Conservation (phyloP, 2,329 filamentous ascomycete genomes). For the Apiospora kogelbergensis region DNA sequence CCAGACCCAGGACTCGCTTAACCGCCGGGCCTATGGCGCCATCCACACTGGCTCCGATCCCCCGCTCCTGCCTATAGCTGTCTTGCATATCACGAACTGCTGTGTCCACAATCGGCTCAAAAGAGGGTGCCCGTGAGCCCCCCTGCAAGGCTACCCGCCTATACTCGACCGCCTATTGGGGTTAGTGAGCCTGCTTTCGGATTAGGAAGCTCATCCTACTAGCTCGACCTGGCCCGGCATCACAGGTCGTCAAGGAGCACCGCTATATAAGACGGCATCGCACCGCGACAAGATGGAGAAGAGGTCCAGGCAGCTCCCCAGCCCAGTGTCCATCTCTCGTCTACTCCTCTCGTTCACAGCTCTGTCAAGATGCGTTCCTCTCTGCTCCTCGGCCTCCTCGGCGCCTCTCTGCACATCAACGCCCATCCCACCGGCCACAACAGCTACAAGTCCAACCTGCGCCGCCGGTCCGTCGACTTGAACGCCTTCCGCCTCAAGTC, state of each 20-base stretch:
- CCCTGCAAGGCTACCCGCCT: slow-evolving; percentile 6
- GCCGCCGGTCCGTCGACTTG: slow-evolving; percentile 33
- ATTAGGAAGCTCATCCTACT: slow-evolving; percentile 28
- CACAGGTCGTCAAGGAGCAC: slow-evolving; percentile 16
- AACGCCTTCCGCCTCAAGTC: slow-evolving; percentile 32
- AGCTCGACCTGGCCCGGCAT: neutral
- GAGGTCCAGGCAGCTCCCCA: slow-evolving; percentile 8
- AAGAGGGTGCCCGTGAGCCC: slow-evolving; percentile 2
- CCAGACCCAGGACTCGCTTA: neutral
- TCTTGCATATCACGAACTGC: neutral
- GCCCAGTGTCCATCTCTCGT: slow-evolving; percentile 14
- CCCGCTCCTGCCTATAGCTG: neutral
- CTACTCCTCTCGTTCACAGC: neutral
- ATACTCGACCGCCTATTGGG: slow-evolving; percentile 9
- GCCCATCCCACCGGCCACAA: slow-evolving; percentile 26
- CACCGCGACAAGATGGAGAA: neutral
- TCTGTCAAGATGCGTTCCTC: slow-evolving; percentile 29
- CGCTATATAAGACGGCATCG: slow-evolving; percentile 9
- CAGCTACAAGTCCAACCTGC: slow-evolving; percentile 25
- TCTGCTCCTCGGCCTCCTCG: slow-evolving; percentile 33
- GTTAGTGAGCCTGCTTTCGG: slow-evolving; percentile 21
- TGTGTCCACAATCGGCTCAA: neutral
- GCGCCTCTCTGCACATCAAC: slow-evolving; percentile 28
- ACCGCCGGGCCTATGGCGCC: neutral
- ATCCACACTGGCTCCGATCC: neutral